Base-by-base conservation (phyloP, 2,329 filamentous ascomycete genomes). In the Penicillium glabrum region DNA sequence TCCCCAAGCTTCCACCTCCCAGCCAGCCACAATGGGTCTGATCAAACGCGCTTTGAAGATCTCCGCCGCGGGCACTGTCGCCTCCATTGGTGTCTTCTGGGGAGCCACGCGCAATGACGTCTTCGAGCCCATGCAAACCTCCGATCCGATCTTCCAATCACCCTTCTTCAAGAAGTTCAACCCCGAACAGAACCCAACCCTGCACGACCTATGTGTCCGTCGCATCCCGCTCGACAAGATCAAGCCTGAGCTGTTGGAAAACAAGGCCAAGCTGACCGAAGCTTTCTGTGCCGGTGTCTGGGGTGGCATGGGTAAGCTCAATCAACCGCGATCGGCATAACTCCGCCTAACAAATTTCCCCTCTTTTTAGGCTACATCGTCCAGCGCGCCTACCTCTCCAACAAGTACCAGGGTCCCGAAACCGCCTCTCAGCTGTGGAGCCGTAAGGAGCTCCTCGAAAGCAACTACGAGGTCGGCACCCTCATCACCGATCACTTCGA, bases 401-500 rank as follows among this genome's bases (percentile, higher is more conserved):
- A 79, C 61, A 88, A 87, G 68, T 87, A 85, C 69, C 76, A 82
- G 51, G 72, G 72, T 3, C 79, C 83, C 9, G 77, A 82, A 39
- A 88, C 86, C 0, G 76, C 80, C 2, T 67, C 77, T 46, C 84
- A 89, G 61, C 80, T 90, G 1, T 90, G 88, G 86, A 79, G 81
- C 2, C 75, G 70, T 3, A 72, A 80, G 11, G 79, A 86, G 51
- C 80, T 90, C 1, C 70, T 78, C 6, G 64, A 73, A n/a, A 84
- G 79, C 56, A 78, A 63, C 10, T 90, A 90, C 68, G 81, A 86
- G 21, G 77, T 81, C 39, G 87, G 87, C 33, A 88, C 87, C 1
- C 69, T 79, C 41, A 82, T 90, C 56, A 88, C 85, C 3, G 86
- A 90, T 68, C 88, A 90, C 71, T 90, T 90, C 67, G 86, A 90